Evolutionary conservation across 257 asterid species (phyloP), one percentile per base, ranked within the genome.

Genomic region (Sherardia arvensis): DNA sequence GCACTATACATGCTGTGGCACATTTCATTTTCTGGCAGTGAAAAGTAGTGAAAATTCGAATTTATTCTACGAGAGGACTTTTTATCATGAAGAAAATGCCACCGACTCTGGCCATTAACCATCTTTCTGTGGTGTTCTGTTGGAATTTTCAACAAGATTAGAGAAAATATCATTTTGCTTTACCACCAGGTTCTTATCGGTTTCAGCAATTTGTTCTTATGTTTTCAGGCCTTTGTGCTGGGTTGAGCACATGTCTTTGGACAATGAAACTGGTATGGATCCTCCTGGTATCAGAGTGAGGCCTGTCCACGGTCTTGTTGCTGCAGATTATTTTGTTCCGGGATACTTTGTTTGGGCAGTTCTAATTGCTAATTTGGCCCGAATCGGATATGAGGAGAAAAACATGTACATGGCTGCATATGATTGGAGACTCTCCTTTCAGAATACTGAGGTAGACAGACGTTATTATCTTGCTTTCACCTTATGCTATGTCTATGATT

Each of bases 271-370:
- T 56, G 96, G 98, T 22, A 32, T 91, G 84, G 98, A 91, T 82
- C 95, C 95, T 58, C 58, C 79, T 40, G 96, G 95, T 60, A 71
- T 91, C 69, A 79, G 95, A 80, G 90, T 91, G 57, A 84, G 98
- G 79, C 79, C 98, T 22, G 98, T 91, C 43, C 78, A 76, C 64
- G 98, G 98, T 71, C 98, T 91, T 38, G 96, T 91, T 60, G 98
- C 98, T 67, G 98, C 98, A 15, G 98, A 91, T 83, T 91, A 88
- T 73, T 91, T 91, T 62, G 87, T 88, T 63, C 95, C 98, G 1
- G 98, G 98, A 58, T 91, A 91, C 76, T 91, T 91, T 74, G 98
- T 91, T 38, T 91, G 98, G 98, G 98, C 98, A 21, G 98, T 91
- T 76, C 76, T 91, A 61, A 91, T 91, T 7, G 90, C 90, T 62